Conservation (phyloP, 306 rosid genomes). For the Vigna hirtella region DNA sequence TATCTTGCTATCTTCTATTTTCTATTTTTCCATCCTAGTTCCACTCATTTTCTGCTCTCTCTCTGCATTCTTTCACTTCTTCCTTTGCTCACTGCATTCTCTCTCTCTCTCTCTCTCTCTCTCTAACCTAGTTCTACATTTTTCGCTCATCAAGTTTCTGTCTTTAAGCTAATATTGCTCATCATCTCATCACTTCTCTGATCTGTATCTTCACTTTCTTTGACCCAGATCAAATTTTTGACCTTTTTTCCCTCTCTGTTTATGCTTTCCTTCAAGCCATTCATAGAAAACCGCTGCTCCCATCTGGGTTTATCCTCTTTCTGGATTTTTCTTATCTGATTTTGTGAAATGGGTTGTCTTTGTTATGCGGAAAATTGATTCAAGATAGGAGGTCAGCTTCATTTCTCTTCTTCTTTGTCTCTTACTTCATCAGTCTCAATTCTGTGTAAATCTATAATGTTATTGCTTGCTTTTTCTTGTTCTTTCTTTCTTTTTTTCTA, state of each 20-base stretch:
- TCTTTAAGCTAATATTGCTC: slow-evolving; percentile 43
- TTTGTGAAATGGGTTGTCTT: slow-evolving; percentile 42
- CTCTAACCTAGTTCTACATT: slow-evolving; percentile 49
- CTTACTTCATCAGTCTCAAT: slow-evolving; percentile 38
- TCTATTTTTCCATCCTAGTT: slow-evolving; percentile 1
- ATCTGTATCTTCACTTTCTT: slow-evolving; percentile 50
- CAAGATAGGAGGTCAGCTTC: slow-evolving; percentile 53
- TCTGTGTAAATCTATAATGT: slow-evolving; percentile 6
- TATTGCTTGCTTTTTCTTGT: background rate
- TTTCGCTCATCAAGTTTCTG: slow-evolving; percentile 45
- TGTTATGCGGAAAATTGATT: slow-evolving; percentile 44
- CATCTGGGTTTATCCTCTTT: slow-evolving; percentile 43
- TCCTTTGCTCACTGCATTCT: slow-evolving; percentile 47
- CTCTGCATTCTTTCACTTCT: slow-evolving; percentile 4
- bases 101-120: background rate
- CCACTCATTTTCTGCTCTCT: background rate
- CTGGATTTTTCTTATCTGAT: slow-evolving; percentile 45
- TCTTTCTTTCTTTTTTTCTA: background rate
- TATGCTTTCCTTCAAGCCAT: slow-evolving; percentile 39
- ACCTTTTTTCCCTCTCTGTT: slow-evolving; percentile 41
- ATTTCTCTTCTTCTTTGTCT: slow-evolving; percentile 39
- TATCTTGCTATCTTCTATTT: slow-evolving; percentile 4
- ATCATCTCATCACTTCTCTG: slow-evolving; percentile 43
- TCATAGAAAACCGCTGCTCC: slow-evolving; percentile 38
- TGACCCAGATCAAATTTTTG: slow-evolving; percentile 45